phyloP scores from a whole-genome alignment of 305 asterid genomes.

The Fraxinus xanthoxyloides region DNA sequence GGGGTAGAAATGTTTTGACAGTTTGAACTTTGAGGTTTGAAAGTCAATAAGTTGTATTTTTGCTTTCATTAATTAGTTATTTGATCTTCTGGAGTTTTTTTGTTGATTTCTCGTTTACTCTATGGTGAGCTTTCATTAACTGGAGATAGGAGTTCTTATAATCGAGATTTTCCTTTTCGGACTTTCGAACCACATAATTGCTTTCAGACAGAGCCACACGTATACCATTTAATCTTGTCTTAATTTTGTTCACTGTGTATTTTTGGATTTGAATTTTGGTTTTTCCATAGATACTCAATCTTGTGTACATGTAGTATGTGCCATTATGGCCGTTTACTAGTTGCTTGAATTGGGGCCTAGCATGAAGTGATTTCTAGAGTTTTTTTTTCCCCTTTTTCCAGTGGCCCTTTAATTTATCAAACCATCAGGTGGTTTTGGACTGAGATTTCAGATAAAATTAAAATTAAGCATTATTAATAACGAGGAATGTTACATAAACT shows the following conservation, averaged over 20 bases:
- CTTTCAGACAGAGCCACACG: not conserved
- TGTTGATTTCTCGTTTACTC: not conserved
- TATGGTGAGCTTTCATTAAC: not conserved
- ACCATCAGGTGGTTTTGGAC: not conserved
- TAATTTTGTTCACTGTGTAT: not conserved
- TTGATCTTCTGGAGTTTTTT: not conserved
- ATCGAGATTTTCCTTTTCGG: not conserved
- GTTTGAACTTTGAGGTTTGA: not conserved
- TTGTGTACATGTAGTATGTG: not conserved
- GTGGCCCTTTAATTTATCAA: not conserved
- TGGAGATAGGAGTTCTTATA: not conserved
- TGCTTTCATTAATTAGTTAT: not conserved
- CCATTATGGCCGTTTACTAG: not conserved
- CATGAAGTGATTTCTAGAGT: not conserved
- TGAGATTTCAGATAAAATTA: not conserved
- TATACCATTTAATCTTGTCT: not conserved
- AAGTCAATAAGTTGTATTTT: not conserved
- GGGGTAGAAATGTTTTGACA: not conserved
- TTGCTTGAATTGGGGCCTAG: not conserved
- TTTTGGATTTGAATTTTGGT: not conserved
- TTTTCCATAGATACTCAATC: too few relatives aligned
- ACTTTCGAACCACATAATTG: not conserved
- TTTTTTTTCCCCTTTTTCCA: not conserved
- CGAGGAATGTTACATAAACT: not conserved
- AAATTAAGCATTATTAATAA: not conserved